phyloP scores from a whole-genome alignment of 2,329 filamentous ascomycete species.

The Xylariales sp. region DNA sequence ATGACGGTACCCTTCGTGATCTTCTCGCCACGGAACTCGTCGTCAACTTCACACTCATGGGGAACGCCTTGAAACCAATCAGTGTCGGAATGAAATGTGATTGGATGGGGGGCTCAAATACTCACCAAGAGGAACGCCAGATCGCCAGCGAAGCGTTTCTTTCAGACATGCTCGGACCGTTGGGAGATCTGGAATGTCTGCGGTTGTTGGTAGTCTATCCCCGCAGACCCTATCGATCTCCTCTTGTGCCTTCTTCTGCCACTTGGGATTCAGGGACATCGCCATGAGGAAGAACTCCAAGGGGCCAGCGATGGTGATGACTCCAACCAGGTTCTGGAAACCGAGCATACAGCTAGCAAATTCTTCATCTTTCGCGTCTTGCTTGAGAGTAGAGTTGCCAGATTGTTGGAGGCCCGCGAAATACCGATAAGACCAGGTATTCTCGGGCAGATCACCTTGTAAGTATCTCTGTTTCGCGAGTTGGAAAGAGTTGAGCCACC shows the following conservation, averaged over 20 bases:
- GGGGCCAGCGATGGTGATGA: conserved; percentile 62
- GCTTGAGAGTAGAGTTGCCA: conserved; percentile 55
- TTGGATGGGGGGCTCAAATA: not conserved
- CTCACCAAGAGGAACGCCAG: conserved; percentile 63
- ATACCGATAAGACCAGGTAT: conserved; percentile 63
- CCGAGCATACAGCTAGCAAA: conserved; percentile 64
- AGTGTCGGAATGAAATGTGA: conserved; percentile 2
- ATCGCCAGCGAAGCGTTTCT: conserved; percentile 69
- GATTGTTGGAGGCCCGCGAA: conserved; percentile 56
- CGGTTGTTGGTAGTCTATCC: conserved; percentile 62
- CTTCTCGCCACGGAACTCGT: conserved; percentile 59
- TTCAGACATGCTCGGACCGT: conserved; percentile 67
- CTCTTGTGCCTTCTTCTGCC: conserved; percentile 64
- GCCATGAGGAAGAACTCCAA: conserved; percentile 64
- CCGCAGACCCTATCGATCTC: conserved; percentile 69
- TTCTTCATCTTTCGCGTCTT: conserved; percentile 57
- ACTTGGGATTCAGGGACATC: conserved; percentile 64
- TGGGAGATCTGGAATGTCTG: conserved; percentile 63
- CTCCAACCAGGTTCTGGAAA: conserved; percentile 63
- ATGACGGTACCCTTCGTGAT: conserved; percentile 63
- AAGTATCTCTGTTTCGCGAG: conserved; percentile 56
- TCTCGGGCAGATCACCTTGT: conserved; percentile 54
- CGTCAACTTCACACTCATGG: conserved; percentile 60
- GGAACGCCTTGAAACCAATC: conserved; percentile 55
- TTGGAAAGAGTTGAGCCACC: conserved; percentile 59